Conservation (phyloP, 371 early-diverging fungal species). For the Chytridium lagenaria region DNA sequence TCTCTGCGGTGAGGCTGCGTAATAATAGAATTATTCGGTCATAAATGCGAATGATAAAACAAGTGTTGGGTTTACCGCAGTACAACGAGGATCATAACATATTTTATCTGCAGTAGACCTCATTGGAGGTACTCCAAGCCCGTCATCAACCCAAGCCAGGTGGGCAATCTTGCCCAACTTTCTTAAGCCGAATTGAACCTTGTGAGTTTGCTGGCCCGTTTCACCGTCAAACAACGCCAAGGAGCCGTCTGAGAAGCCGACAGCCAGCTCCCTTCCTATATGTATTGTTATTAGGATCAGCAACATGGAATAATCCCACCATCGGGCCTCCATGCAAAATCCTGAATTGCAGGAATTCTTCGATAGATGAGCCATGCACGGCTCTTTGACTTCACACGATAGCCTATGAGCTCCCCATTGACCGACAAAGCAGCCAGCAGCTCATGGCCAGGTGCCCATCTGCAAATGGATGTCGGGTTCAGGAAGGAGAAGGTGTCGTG, state of each 20-base stretch:
- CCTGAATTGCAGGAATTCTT: neutral
- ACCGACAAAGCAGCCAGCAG: neutral
- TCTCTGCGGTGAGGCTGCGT: neutral
- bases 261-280: neutral
- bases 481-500: neutral
- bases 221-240: neutral
- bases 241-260: conserved; percentile 4
- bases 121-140: neutral
- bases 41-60: too few relatives aligned
- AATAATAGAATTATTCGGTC: neutral
- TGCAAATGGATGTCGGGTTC: neutral
- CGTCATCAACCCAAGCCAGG: neutral
- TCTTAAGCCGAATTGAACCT: neutral
- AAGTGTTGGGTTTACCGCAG: neutral
- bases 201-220: neutral
- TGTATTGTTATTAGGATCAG: neutral
- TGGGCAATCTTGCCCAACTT: neutral
- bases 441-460: conserved; percentile 13
- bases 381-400: neutral
- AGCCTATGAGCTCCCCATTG: neutral
- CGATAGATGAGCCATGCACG: conserved; percentile 8
- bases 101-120: neutral
- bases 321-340: conserved; percentile 12
- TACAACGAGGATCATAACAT: conserved; percentile 8
- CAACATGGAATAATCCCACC: too few relatives aligned